Evolutionary conservation across 768 basidiomycete species (phyloP), one percentile per base, ranked within the genome.

Genomic region (Amanita brunnescens): DNA sequence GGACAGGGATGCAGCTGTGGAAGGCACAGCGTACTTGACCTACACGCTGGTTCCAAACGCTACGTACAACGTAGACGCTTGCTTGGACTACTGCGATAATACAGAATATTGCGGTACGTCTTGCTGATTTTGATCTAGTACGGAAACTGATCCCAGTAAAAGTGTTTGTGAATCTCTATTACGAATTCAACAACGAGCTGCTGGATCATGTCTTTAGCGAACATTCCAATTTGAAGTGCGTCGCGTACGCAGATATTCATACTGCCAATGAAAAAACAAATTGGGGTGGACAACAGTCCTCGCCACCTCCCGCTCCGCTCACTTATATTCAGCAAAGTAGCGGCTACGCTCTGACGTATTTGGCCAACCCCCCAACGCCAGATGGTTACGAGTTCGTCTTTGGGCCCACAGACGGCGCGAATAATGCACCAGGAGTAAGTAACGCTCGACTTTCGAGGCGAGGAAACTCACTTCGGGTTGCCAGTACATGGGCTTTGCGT

Each of bases 401-500:
- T 57, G 74, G 72, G 5, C 74, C 76, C 4, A 67, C 66, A 2
- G 62, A 66, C 49, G 74, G 73, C 18, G 75, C 76, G 5, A 78
- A 75, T 55, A 73, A 72, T 45, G 73, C 74, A 9, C 67, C 68
- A 7, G 70, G 69, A 1, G 72, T 73, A 58, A 52, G 70, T 65
- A 10, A 18, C 12, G 8, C 29, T 23, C n/a, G n/a, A 6, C 4
- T 14, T 47, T 21, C 2, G 12, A n/a, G 18, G 7, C 1, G 3
- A 16, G 37, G 8, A 21, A 3, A 33, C 21, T 5, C 23, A 35
- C 7, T 5, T 20, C 20, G 18, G 4, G 16, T 6, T 35, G 6
- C 7, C 45, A 77, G 76, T 78, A 76, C 58, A 76, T 76, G 74
- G 74, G 74, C 49, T 78, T 75, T 53, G 71, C 68, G 7, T 75